Evolutionary conservation across 2,329 filamentous ascomycete genomes (phyloP), one percentile per base, ranked within the genome.

Genomic region (Meredithiella fracta): DNA sequence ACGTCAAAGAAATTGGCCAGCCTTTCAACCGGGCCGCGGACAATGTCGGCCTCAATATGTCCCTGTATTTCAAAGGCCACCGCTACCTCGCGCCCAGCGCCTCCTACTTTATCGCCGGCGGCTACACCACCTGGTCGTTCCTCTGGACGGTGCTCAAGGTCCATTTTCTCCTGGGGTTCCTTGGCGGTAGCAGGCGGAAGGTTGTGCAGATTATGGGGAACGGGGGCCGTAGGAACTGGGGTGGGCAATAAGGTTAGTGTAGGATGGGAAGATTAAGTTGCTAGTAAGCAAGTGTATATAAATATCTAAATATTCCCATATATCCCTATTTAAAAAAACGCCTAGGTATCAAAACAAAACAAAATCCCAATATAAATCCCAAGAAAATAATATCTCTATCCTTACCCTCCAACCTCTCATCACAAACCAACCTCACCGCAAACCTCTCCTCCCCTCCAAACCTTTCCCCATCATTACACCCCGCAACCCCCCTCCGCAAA

Each of bases 361-460:
- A n/a, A n/a, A n/a, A n/a, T n/a, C n/a, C n/a, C 29, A 34, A 5
- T 34, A 34, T 44, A 51, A 50, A 51, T 31, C 11, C 26, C 7
- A 51, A 51, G 15, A 5, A 31, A 17, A 51, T n/a, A 51, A 31
- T 15, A 15, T 29, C 22, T 51, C n/a, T n/a, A 17, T 8, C 40
- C 11, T 44, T n/a, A 67, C 72, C 73, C 64, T 78, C 77, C 59
- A 82, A 65, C 47, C 80, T 71, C 67, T 82, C 78, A 65, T 83
- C 80, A 63, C 76, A 79, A 29, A 77, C 66, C 34, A 83, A 67
- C 51, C 68, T 65, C 1, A 83, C 77, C 62, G 81, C 73, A 51
- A 69, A 76, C 38, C 71, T 70, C 61, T 75, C 73, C 22, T 81
- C 70, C 0, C 79, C 77, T 55, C 65, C 82, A 8, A 82, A 78